These are phyloP conservation scores for Globisporangium sylvaticum DNA, from an alignment of 352 stramenopile species.

Conservation along the genomic window DNA sequence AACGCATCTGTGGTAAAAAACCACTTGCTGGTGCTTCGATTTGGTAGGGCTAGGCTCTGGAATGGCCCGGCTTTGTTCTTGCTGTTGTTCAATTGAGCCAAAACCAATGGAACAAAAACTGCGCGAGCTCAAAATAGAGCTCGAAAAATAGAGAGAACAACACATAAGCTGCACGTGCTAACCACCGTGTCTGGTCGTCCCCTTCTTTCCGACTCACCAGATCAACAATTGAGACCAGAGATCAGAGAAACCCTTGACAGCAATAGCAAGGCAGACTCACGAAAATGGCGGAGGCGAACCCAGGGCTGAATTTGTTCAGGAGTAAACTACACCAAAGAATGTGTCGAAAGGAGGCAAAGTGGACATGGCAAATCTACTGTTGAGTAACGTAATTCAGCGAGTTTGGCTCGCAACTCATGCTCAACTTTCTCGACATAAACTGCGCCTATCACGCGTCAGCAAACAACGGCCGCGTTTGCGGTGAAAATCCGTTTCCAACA, in stretches of 20 bases:
- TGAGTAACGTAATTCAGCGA: neutral
- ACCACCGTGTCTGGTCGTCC: neutral
- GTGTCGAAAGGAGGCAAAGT: neutral
- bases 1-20: neutral
- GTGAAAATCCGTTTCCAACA: neutral
- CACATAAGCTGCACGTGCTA: neutral
- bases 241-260: neutral
- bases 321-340: neutral
- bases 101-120: neutral
- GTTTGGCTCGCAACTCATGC: neutral
- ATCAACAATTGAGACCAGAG: neutral
- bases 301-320: neutral
- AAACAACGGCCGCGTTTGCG: neutral
- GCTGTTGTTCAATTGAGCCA: neutral
- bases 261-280: neutral
- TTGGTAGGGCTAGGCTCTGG: neutral
- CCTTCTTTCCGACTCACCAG: neutral
- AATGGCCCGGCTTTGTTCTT: neutral
- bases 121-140: neutral
- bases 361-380: neutral
- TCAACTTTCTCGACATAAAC: neutral
- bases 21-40: neutral
- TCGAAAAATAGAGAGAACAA: neutral
- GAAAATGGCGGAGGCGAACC: neutral
- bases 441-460: neutral